A percentile compares a stretch with the other conserved stretches of the same genome.
phyloP scores from a whole-genome alignment of 169 alveolate species.

The Amoebophrya sp. region DNA sequence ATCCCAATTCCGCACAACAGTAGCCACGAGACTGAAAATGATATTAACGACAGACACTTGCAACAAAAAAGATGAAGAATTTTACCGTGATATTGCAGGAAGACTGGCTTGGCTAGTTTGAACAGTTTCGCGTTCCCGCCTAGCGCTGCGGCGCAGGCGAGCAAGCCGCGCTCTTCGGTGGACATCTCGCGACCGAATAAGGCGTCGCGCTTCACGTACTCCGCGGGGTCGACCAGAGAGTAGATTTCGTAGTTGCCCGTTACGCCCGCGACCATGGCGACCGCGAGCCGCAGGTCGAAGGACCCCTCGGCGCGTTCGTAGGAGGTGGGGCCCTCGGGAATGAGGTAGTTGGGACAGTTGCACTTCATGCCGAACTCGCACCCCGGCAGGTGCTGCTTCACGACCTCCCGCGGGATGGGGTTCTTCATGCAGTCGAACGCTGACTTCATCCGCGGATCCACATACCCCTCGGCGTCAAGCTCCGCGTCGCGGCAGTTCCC shows the following conservation, averaged over 20 bases:
- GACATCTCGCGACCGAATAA: background rate
- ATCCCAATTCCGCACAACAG: no score
- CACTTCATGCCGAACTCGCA: background rate
- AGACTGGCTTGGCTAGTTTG: background rate
- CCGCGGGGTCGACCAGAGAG: background rate
- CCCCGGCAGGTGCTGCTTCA: background rate
- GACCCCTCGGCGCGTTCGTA: background rate
- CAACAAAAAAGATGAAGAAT: no score
- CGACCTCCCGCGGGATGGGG: background rate
- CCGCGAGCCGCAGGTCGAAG: background rate
- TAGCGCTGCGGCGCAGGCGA: background rate
- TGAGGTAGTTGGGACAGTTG: slow-evolving; percentile 5
- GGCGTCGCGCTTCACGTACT: background rate
- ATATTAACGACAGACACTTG: no score
- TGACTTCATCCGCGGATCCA: background rate
- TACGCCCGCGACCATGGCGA: background rate
- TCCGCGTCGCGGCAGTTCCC: background rate
- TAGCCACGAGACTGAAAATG: no score
- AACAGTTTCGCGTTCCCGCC: background rate
- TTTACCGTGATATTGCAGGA: slow-evolving; percentile 11
- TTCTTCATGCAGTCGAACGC: background rate
- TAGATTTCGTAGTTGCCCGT: background rate
- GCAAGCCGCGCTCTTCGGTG: background rate
- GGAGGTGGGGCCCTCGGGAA: slow-evolving; percentile 1
- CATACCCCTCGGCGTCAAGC: background rate